Conservation (phyloP, 768 basidiomycete species). For the Butyriboletus loyo region DNA sequence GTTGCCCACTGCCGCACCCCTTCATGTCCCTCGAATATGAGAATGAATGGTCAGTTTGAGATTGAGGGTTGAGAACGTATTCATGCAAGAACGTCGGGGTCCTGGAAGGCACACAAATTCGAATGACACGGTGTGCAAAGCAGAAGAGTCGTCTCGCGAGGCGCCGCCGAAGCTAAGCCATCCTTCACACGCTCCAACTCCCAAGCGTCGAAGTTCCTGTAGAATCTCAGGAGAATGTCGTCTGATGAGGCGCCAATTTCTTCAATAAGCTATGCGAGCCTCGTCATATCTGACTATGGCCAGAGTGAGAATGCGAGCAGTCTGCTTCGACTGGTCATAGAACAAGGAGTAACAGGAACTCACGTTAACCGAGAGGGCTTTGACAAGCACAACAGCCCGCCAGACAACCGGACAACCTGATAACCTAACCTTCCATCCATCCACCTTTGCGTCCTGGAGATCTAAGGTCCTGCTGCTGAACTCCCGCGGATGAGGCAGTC, state of each 20-base stretch:
- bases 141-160: slow-evolving; percentile 12
- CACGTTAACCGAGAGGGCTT: slow-evolving; percentile 68
- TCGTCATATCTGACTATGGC: slow-evolving; percentile 1
- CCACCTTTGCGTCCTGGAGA: no score
- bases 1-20: slow-evolving; percentile 60
- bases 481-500: slow-evolving; percentile 85
- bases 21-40: slow-evolving; percentile 49
- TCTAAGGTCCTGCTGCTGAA: slow-evolving; percentile 47
- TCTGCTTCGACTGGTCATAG: neutral
- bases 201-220: slow-evolving; percentile 62
- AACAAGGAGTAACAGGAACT: slow-evolving; percentile 32
- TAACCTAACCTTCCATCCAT: slow-evolving; percentile 64
- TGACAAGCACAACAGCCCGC: slow-evolving; percentile 68
- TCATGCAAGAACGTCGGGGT: slow-evolving; percentile 42
- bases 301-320: slow-evolving; percentile 6
- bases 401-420: slow-evolving; percentile 52
- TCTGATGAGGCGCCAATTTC: slow-evolving; percentile 56
- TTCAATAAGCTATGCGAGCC: slow-evolving; percentile 13
- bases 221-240: slow-evolving; percentile 53
- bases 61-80: slow-evolving; percentile 23
- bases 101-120: slow-evolving; percentile 55
- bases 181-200: slow-evolving; percentile 52
- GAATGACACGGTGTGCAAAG: slow-evolving; percentile 45
- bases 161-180: slow-evolving; percentile 32
- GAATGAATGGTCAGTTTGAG: slow-evolving; percentile 52